Percentiles rank a stretch among this genome's conserved stretches.
Conservation (phyloP, 2,329 filamentous ascomycete species). For the Alternaria alternata region DNA sequence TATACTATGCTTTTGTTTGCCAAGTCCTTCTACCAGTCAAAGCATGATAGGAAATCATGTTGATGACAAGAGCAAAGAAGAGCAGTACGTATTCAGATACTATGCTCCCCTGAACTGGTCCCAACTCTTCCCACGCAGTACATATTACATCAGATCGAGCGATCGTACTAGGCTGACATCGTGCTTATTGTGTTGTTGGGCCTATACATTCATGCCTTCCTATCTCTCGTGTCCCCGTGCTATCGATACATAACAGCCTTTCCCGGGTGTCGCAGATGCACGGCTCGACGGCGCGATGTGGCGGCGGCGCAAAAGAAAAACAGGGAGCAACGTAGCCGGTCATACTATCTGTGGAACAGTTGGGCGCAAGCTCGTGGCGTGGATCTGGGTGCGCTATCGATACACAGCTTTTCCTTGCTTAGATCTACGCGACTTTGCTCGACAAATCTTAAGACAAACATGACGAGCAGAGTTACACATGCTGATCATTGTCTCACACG, state of each 20-base stretch:
- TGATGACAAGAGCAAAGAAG: not conserved
- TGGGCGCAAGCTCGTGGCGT: slow-evolving; percentile 2
- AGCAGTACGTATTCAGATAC: not conserved
- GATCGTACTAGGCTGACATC: not conserved
- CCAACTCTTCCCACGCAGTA: not conserved
- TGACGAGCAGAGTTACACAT: not conserved
- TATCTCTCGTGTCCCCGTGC: not conserved
- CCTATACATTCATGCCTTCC: not conserved
- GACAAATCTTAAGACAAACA: not conserved
- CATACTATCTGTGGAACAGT: not conserved
- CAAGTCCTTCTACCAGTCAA: not conserved
- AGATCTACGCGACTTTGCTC: not conserved
- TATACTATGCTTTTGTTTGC: not conserved
- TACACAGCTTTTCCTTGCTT: slow-evolving; percentile 4
- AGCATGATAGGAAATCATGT: not conserved
- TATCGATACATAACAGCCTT: not conserved
- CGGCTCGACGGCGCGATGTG: not conserved
- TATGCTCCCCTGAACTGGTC: not conserved
- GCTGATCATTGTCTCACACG: not conserved
- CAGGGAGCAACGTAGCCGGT: not conserved
- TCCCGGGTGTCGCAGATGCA: slow-evolving; percentile 1
- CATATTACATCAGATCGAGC: not conserved
- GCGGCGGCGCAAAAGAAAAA: slow-evolving; percentile 1
- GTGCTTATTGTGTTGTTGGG: not conserved
- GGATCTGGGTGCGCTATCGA: slow-evolving; percentile 1